Base-by-base conservation (phyloP, 2,329 filamentous ascomycete species). In the Mariannaea elegans region DNA sequence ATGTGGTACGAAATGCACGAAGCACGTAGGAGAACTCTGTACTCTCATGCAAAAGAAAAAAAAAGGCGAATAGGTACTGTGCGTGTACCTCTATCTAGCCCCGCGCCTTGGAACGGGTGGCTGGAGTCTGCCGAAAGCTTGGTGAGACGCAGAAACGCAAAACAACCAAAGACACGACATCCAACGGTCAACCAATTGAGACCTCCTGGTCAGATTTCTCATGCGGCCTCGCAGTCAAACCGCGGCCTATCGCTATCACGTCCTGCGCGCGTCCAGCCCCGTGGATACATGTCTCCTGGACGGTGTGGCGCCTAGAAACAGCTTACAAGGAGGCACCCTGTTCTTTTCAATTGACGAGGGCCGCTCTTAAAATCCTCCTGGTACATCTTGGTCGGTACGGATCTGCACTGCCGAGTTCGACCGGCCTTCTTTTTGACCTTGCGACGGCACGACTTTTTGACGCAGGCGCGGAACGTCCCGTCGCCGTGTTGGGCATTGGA, bases 401-500 rank as follows among this genome's bases (percentile, higher is more conserved):
- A 24, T 38, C 46, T 44, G 41, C 31, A 27, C 29, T 45, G 21
- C 39, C 31, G 50, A 53, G 39, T 36, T 12, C n/a, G 41, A 44
- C 19, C 12, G 41, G 16, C 38, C 38, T 44, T 44, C 23, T 27
- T 24, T 41, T 21, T 45, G 19, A 23, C 34, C 39, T 38, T 16
- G 39, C 49, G 29, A 32, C 38, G 50, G 39, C 49, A 44, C 49
- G 21, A 39, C 49, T 49, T 31, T 39, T 36, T 12, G 27, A 55
- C 59, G 49, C 59, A 68, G 52, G 44, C 42, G 53, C 67, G 67
- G 66, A 66, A 68, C 63, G 66, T 69, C 65, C 66, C 67, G 63
- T 56, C 29, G 36, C 45, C 59, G 34, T 61, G 41, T 44, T 42
- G 12, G 39, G 39, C 10, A 52, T 60, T 39, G 38, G 45, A 57